Percentiles rank a stretch among this genome's conserved stretches.
These are phyloP conservation scores for Acrocalymma vagum DNA, from an alignment of 2,329 filamentous ascomycete genomes.

Conservation along the genomic window DNA sequence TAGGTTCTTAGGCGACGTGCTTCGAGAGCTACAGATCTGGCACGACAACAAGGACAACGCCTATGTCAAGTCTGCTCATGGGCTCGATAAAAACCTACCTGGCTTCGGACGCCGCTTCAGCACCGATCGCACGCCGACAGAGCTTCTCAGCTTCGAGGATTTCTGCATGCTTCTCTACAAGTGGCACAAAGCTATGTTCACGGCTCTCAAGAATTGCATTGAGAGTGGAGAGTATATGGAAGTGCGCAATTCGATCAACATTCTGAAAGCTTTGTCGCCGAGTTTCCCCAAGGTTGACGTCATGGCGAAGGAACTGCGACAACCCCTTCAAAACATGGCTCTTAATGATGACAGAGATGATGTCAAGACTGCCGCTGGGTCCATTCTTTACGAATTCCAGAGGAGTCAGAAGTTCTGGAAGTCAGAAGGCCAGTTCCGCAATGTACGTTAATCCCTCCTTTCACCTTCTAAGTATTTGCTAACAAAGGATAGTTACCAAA, in stretches of 20 bases:
- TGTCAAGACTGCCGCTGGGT: conserved; percentile 76
- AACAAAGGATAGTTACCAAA: conserved; percentile 27
- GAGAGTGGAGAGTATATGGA: conserved; percentile 93
- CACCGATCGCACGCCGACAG: conserved; percentile 72
- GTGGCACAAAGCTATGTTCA: conserved; percentile 87
- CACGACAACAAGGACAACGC: conserved; percentile 73
- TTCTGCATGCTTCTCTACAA: conserved; percentile 87
- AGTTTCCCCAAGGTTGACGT: conserved; percentile 90
- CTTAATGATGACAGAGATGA: conserved; percentile 71
- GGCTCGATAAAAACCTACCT: conserved; percentile 69
- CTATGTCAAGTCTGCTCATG: conserved; percentile 86
- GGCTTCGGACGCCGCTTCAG: conserved; percentile 83
- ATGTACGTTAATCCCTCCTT: conserved; percentile 56
- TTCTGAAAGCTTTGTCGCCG: conserved; percentile 81
- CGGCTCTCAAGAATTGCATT: conserved; percentile 82
- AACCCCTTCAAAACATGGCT: conserved; percentile 69
- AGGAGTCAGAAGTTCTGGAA: conserved; percentile 74
- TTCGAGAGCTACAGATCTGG: conserved; percentile 84
- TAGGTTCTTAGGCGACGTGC: conserved; percentile 82
- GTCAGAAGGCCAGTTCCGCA: conserved; percentile 76
- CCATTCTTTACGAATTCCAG: conserved; percentile 74
- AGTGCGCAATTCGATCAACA: conserved; percentile 91
- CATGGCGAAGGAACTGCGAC: conserved; percentile 76
- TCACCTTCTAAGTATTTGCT: conserved; percentile 13
- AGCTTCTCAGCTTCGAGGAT: conserved; percentile 81